These are phyloP conservation scores for Quercus gilva DNA, from an alignment of 306 rosid genomes.

Conservation along the genomic window DNA sequence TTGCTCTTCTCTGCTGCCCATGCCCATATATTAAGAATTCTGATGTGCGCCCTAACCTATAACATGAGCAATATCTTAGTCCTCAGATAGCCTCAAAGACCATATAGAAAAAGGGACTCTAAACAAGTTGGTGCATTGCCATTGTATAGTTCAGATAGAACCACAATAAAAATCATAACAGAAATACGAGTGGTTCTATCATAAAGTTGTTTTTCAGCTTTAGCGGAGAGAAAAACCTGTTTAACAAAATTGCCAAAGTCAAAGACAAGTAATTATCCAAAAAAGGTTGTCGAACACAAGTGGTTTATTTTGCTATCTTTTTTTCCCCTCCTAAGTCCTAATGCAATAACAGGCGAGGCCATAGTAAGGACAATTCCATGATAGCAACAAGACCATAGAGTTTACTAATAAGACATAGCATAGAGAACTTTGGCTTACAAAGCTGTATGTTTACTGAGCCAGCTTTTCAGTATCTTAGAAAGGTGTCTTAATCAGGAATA, in stretches of 20 bases:
- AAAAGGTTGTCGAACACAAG: too few species aligned
- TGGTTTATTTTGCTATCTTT: too few species aligned
- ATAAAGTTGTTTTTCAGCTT: too few species aligned
- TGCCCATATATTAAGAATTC: constrained; percentile 93
- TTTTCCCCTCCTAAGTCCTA: too few species aligned
- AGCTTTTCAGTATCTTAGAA: neutral
- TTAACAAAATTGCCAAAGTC: too few species aligned
- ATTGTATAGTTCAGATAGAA: neutral
- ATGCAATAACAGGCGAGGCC: too few species aligned
- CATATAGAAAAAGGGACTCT: neutral
- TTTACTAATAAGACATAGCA: neutral
- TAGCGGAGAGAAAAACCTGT: too few species aligned
- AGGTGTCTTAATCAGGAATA: too few species aligned
- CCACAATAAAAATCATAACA: neutral
- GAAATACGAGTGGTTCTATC: neutral
- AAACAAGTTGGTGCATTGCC: neutral
- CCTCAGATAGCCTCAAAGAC: neutral
- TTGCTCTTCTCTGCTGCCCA: constrained; percentile 86
- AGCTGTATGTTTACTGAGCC: neutral
- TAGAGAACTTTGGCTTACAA: neutral
- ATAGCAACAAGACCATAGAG: too few species aligned
- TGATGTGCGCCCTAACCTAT: constrained; percentile 79
- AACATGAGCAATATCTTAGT: constrained; percentile 17
- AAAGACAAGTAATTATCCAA: too few species aligned
- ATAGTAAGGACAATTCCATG: too few species aligned